These are phyloP conservation scores for Brassica napus DNA, from an alignment of 345 rosid species.

Conservation along the genomic window Da-Ae NC_063441.1:10637501-10638000, in stretches of 20 bases:
- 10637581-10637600: background rate
- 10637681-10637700: constrained; percentile 74
- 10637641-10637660: constrained; percentile 41
- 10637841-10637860: constrained; percentile 51
- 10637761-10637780: constrained; percentile 49
- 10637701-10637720: constrained; percentile 76
- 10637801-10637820: constrained; percentile 16
- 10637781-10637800: constrained; percentile 4
- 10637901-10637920: constrained; percentile 59
- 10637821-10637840: constrained; percentile 45
- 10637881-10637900: constrained; percentile 60
- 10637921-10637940: constrained; percentile 49
- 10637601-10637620: background rate
- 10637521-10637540: background rate
- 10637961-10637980: constrained; percentile 37
- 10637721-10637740: constrained; percentile 60
- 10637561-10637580: background rate
- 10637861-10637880: constrained; percentile 52
- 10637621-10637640: constrained; percentile 10
- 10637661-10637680: constrained; percentile 24
- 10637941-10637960: constrained; percentile 39
- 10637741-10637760: constrained; percentile 44
- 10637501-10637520: background rate
- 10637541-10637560: background rate
- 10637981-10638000: constrained; percentile 19